These are phyloP conservation scores for Hygrophila difformis DNA, from an alignment of 257 asterid genomes.

Conservation along the genomic window DNA sequence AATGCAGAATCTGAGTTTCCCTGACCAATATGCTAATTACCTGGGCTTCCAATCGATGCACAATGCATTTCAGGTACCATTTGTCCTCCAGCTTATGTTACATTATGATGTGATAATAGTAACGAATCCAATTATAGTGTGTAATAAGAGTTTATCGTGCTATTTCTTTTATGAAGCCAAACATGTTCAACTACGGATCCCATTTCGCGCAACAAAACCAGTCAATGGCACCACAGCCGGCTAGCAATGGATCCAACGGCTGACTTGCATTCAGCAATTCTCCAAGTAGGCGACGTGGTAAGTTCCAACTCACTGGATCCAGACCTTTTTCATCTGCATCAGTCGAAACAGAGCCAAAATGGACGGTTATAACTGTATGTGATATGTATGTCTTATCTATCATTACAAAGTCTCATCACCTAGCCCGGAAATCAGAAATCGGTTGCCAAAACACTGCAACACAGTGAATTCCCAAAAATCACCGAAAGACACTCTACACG, in stretches of 20 bases:
- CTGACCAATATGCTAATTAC: conserved; percentile 54
- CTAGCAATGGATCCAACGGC: conserved; percentile 27
- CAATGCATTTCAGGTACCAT: conserved; percentile 46
- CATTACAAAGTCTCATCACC: too few relatives aligned
- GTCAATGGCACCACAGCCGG: conserved; percentile 23
- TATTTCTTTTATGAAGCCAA: conserved; percentile 33
- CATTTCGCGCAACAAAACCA: conserved; percentile 35
- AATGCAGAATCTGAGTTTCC: conserved; percentile 35
- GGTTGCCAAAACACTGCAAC: too few relatives aligned
- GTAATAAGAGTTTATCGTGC: neutral
- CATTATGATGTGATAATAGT: neutral
- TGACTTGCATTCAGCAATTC: conserved; percentile 13
- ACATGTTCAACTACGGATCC: conserved; percentile 43
- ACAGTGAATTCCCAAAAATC: too few relatives aligned
- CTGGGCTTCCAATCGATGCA: conserved; percentile 49
- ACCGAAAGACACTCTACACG: too few relatives aligned
- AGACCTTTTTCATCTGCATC: too few relatives aligned
- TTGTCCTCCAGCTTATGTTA: neutral
- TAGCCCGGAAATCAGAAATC: too few relatives aligned
- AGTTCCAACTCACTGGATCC: too few relatives aligned
- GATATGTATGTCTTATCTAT: too few relatives aligned
- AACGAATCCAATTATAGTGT: too few relatives aligned
- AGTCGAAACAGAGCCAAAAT: too few relatives aligned
- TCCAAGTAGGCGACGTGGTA: conserved; percentile 1
- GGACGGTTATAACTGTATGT: too few relatives aligned